These are phyloP conservation scores for Zostera marina DNA, from an alignment of 116 monocot species.

Conservation along the genomic window DNA sequence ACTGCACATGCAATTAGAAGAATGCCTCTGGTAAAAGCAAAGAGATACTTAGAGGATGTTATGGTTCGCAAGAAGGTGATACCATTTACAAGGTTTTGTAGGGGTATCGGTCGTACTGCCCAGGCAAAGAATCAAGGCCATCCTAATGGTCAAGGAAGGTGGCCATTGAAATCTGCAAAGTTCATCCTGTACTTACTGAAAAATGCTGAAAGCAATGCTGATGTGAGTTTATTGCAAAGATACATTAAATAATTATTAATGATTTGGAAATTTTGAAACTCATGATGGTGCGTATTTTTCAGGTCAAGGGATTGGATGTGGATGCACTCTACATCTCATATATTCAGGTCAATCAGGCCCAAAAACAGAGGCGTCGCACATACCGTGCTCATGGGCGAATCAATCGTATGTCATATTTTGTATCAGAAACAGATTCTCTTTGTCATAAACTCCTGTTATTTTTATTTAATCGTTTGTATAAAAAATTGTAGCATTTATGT, in stretches of 20 bases:
- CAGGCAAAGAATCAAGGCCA: constrained; percentile 46
- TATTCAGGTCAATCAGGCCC: constrained; percentile 75
- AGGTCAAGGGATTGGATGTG: constrained; percentile 87
- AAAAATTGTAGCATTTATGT: constrained; percentile 8
- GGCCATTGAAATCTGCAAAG: constrained; percentile 45
- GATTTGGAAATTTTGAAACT: not conserved
- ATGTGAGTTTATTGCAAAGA: constrained; percentile 9
- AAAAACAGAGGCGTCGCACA: constrained; percentile 59
- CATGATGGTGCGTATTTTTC: not conserved
- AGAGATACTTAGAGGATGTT: constrained; percentile 74
- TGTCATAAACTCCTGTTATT: no score
- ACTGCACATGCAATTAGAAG: constrained; percentile 54
- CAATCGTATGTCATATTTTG: constrained; percentile 57
- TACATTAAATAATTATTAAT: not conserved
- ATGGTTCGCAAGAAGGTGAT: constrained; percentile 69
- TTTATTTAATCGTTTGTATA: not conserved
- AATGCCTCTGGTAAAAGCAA: constrained; percentile 41
- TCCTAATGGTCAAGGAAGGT: constrained; percentile 56
- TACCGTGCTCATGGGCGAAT: constrained; percentile 74
- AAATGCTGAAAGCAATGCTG: constrained; percentile 69
- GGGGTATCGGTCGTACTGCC: constrained; percentile 55
- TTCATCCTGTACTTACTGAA: constrained; percentile 61
- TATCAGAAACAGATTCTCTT: not conserved
- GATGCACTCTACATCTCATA: constrained; percentile 61
- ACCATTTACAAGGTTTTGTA: constrained; percentile 46